A percentile compares a stretch with the other conserved stretches of the same genome.
phyloP scores from a whole-genome alignment of 768 basidiomycete genomes.

The Boletus tomentosulus region DNA sequence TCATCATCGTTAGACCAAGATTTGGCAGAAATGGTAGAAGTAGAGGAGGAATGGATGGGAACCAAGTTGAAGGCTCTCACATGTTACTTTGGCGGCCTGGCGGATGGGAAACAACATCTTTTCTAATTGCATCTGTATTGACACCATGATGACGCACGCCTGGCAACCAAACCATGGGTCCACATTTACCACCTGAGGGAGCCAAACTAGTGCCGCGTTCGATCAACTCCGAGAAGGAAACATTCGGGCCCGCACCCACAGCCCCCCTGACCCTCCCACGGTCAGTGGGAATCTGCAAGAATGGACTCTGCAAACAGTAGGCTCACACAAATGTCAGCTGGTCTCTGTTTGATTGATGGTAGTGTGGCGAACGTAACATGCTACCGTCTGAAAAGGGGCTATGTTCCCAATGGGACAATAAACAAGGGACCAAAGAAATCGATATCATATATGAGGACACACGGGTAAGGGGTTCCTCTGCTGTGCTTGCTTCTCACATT shows the following conservation, averaged over 20 bases:
- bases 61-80: conserved; percentile 90
- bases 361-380: not conserved
- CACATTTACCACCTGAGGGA: too few relatives aligned
- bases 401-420: not conserved
- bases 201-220: too few relatives aligned
- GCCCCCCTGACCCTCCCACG: not conserved
- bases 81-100: conserved; percentile 89
- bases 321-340: not conserved
- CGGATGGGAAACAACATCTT: conserved; percentile 57
- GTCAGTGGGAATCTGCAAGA: not conserved
- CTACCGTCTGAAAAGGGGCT: not conserved
- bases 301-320: not conserved
- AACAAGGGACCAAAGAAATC: too few relatives aligned
- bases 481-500: not conserved
- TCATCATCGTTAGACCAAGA: conserved; percentile 2
- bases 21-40: conserved; percentile 62
- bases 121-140: conserved; percentile 33
- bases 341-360: not conserved
- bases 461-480: not conserved
- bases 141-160: not conserved
- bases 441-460: too few relatives aligned
- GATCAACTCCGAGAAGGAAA: not conserved
- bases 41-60: conserved; percentile 98
- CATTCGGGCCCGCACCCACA: not conserved
- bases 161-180: not conserved